Percentiles rank a stretch among this genome's conserved stretches.
phyloP scores from a whole-genome alignment of 805 yeast genomes.

The Candida orba region DNA sequence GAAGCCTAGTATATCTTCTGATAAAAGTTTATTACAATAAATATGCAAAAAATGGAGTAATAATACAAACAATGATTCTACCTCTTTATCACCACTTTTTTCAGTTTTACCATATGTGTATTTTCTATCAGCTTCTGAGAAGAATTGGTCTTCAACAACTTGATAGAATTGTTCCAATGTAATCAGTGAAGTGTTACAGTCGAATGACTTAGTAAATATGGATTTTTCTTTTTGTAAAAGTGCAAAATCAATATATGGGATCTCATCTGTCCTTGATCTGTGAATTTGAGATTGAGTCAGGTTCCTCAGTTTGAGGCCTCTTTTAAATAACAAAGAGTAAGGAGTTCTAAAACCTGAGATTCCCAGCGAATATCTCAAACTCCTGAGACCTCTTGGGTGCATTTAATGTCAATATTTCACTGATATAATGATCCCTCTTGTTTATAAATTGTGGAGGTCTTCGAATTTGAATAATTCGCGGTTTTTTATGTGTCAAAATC shows the following conservation, averaged over 20 bases:
- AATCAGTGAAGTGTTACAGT: background rate
- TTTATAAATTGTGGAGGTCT: too few species aligned
- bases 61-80: conserved; percentile 11
- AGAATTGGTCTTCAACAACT: background rate
- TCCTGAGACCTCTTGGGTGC: background rate
- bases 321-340: too few species aligned
- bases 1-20: too few species aligned
- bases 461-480: background rate
- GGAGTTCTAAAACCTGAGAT: too few species aligned
- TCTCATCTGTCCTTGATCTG: background rate
- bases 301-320: too few species aligned
- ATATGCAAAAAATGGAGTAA: conserved; percentile 15
- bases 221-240: conserved; percentile 3
- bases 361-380: background rate
- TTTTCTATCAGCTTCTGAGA: background rate
- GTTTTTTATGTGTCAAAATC: background rate
- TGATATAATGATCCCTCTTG: too few species aligned
- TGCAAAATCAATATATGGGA: conserved; percentile 4
- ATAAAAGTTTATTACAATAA: background rate
- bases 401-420: too few species aligned
- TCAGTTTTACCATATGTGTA: too few species aligned
- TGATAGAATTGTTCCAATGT: background rate
- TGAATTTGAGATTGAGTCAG: background rate
- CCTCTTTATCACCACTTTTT: conserved; percentile 2
- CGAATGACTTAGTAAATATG: background rate